A percentile compares a stretch with the other conserved stretches of the same genome.
These are phyloP conservation scores for Mycocentrospora acerina DNA, from an alignment of 2,329 filamentous ascomycete species.

Conservation along the genomic window DNA sequence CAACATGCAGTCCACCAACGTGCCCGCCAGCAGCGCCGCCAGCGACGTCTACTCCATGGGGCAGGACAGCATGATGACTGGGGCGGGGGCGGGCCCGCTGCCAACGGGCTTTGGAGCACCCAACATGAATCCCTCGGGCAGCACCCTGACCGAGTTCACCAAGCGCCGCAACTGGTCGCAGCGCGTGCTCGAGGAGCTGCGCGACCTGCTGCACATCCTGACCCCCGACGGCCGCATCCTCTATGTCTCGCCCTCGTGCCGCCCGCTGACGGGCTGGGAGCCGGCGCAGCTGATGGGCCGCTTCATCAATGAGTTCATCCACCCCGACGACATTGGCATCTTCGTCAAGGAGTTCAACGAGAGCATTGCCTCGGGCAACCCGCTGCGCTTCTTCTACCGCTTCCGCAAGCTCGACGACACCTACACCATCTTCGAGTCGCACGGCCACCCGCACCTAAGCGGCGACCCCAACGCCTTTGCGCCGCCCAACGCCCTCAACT, in stretches of 20 bases:
- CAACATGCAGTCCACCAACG: constrained; percentile 28
- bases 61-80: constrained; percentile 40
- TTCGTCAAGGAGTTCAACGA: constrained; percentile 89
- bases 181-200: constrained; percentile 84
- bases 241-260: constrained; percentile 81
- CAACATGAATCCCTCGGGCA: constrained; percentile 47
- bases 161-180: constrained; percentile 79
- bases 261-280: constrained; percentile 73
- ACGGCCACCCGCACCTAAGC: constrained; percentile 87
- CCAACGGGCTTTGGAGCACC: constrained; percentile 56
- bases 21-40: constrained; percentile 26
- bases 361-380: constrained; percentile 77
- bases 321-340: constrained; percentile 79
- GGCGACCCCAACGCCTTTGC: constrained; percentile 65
- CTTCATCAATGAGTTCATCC: constrained; percentile 79
- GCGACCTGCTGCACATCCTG: constrained; percentile 84
- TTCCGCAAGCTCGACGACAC: constrained; percentile 72
- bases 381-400: constrained; percentile 82
- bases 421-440: constrained; percentile 84
- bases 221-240: constrained; percentile 80
- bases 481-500: constrained; percentile 63
- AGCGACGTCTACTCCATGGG: constrained; percentile 27
- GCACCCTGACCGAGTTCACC: constrained; percentile 65
- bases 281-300: constrained; percentile 69
- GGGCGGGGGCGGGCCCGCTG: constrained; percentile 57